Evolutionary conservation across 2,329 filamentous ascomycete species (phyloP), one percentile per base, ranked within the genome.

Genomic region (Venturia aucupariae): DNA sequence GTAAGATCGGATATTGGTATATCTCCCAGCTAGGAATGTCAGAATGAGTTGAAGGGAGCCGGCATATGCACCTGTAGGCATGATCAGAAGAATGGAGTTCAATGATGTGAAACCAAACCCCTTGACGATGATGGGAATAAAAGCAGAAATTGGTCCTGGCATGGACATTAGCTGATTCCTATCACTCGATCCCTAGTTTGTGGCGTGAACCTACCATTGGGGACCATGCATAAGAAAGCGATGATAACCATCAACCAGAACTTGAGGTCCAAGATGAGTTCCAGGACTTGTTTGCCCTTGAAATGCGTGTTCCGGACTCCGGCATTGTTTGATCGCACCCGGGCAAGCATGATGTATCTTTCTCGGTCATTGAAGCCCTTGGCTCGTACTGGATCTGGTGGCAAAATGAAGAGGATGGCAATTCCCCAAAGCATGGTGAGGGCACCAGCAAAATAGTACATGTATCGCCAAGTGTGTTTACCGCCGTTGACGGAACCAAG

Each of bases 111-210:
- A 80, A 2, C 79, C 79, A 35, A 80, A 75, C 1, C 75, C 75
- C 17, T 76, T 72, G 67, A 81, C 77, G 64, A 80, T 78, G 51
- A 80, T 77, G 3, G 77, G 75, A 0, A 73, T 73, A 64, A 80
- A 80, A 0, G 77, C 78, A 0, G 77, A 77, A 27, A 80, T 76
- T 3, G 77, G 76, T 0, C 75, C 57, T 60, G 32, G 10, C 13
- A 22, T 32, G 5, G 8, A 54, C 17, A 10, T 54, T 17, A 54
- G 39, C 39, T 41, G 13, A 24, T 17, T 2, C 4, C 10, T 13
- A 51, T 24, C n/a, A 6, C 24, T 15, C 27, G 24, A 3, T 32
- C 11, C 32, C 15, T 0, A 11, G n/a, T 1, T 1, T 2, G 13
- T 30, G 10, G 24, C 8, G 8, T 54, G 27, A 35, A 39, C 57